Conservation (phyloP, 805 yeast species). For the Candida vaughaniae region DNA sequence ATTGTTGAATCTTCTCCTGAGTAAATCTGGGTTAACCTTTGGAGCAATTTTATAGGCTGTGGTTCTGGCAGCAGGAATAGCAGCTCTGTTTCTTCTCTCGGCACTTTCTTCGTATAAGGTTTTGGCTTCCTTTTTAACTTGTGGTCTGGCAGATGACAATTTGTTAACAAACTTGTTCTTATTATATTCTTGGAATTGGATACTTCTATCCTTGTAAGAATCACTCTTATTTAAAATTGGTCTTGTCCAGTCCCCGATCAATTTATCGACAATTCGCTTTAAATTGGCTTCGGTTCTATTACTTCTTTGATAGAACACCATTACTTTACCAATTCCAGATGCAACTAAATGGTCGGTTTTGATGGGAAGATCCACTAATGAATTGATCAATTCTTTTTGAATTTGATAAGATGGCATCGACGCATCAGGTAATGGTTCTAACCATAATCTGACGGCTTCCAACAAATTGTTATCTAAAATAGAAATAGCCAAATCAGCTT, state of each 20-base stretch:
- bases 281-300: conserved; percentile 84
- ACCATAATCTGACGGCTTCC: conserved; percentile 94
- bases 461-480: conserved; percentile 90
- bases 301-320: conserved; percentile 89
- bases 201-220: conserved; percentile 83
- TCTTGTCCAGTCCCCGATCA: conserved; percentile 97
- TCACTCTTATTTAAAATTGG: conserved; percentile 96
- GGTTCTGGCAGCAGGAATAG: conserved; percentile 89
- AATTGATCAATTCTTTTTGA: conserved; percentile 79
- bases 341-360: conserved; percentile 95
- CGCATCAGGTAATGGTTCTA: conserved; percentile 97
- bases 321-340: conserved; percentile 89
- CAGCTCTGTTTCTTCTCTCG: conserved; percentile 89
- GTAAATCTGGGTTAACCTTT: conserved; percentile 54
- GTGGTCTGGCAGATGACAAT: conserved; percentile 29
- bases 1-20: conserved; percentile 36
- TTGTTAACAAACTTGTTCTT: conserved; percentile 50
- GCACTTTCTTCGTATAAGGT: conserved; percentile 86
- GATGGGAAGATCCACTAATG: conserved; percentile 78
- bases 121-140: conserved; percentile 39
- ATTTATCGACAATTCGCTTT: conserved; percentile 83
- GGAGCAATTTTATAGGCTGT: conserved; percentile 92
- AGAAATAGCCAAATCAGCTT: conserved; percentile 85
- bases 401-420: conserved; percentile 97
- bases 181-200: conserved; percentile 68